Evolutionary conservation across 2,329 filamentous ascomycete genomes (phyloP), one percentile per base, ranked within the genome.

Genomic region (Arachnomyces sp.): DNA sequence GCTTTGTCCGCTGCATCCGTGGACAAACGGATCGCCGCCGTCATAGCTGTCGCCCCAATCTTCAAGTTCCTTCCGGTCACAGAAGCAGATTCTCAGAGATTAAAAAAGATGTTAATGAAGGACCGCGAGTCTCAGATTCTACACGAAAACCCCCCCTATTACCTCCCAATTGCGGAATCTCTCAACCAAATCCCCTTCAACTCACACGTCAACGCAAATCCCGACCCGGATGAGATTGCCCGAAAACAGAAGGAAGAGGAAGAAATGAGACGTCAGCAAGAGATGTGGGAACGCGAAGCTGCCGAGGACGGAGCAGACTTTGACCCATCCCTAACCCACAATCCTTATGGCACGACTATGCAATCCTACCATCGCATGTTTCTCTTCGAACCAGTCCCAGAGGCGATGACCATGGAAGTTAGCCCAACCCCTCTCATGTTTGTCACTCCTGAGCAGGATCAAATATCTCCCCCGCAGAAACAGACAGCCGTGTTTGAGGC

Each of bases 51-150:
- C n/a, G 47, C 47, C 18, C 51, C 52, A 1, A 28, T 47, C 28
- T 14, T 36, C 11, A 17, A 38, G 5, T 47, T 48, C 25, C 31
- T 46, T 6, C 47, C 39, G 13, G 30, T 28, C 13, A 28, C 7
- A 3, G 39, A 46, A 12, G 48, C 42, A 29, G 28, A 40, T 8
- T 28, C 37, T 3, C 31, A 44, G 9, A 53, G 62, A 1, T 45
- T 66, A 1, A 48, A 49, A 2, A 56, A 59, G 28, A 38, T 45
- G 9, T 20, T 20, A 5, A 56, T 61, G 31, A 43, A 55, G 36
- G 66, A 69, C 44, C 58, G 65, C 4, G 57, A 60, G 42, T 63
- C 61, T 0, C 63, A 59, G 36, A 25, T 60, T 2, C 39, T 37
- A 1, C 18, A 31, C 20, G 66, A 65, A 4, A 68, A 67, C 44